Base-by-base conservation (phyloP, 2,329 filamentous ascomycete genomes). In the Fusarium humuli region DNA sequence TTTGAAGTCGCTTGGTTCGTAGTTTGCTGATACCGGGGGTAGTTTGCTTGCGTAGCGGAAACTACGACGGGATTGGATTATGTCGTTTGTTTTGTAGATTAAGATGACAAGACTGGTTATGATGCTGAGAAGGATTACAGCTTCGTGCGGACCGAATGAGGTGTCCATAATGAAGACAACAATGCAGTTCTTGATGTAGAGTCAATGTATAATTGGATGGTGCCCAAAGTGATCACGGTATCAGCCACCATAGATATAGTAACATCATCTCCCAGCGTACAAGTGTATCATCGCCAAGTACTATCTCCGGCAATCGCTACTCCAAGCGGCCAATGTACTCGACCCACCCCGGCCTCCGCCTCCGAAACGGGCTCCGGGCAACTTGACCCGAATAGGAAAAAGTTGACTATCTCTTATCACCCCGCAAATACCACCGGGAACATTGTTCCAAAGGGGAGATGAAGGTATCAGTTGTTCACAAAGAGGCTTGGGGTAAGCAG, bases 1-100 rank as follows among this genome's bases (percentile, higher is more conserved):
- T 63, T 84, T 83, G 82, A 91, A 94, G 40, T 62, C 54, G 37
- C 67, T 66, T 4, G 61, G 62, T 14, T 55, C 47, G 48, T 62
- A 67, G 30, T 46, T 54, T 13, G 53, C 44, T 23, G 70, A 67
- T 41, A 70, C 68, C 1, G 45, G 58, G 3, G 60, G 62, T 12
- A 58, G 57, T 23, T 67, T 69, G 50, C 55, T 72, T 3, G 42
- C 46, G 49, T 52, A 27, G 20, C 56, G 60, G 22, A 54, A 68
- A 27, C 47, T 34, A 16, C 45, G 42, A 45, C 68, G 68, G 32
- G 47, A 65, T 47, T 52, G 52, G 18, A 58, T 7, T 23, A 65
- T 53, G 27, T 40, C 41, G 65, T 57, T 47, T 29, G 53, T 41
- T 34, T 71, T 67, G 64, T 70, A 71, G 6, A 46, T n/a, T 8